A percentile compares a stretch with the other conserved stretches of the same genome.
Evolutionary conservation across 176 grass and related monocot genomes (phyloP).

Genomic region (Eleusine coracana): DNA sequence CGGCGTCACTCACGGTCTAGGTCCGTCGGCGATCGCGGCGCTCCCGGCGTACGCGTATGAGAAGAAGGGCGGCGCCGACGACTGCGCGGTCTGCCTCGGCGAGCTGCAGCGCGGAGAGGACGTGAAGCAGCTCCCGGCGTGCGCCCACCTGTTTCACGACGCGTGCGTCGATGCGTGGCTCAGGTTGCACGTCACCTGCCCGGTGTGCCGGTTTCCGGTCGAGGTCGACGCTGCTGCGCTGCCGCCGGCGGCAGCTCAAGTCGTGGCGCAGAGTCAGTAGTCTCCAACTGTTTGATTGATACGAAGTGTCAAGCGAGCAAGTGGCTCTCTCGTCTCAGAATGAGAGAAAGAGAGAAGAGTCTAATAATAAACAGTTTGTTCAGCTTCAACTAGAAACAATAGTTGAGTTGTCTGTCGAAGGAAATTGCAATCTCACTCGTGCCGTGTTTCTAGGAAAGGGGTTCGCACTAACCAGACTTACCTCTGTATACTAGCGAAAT

Average conservation of each 20-base stretch:
- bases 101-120: neutral
- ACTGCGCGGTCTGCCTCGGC: neutral
- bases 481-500: no score
- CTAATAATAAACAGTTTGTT: no score
- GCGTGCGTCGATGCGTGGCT: conserved; percentile 1
- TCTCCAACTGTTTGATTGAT: no score
- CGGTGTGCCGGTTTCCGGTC: conserved; percentile 48
- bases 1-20: neutral
- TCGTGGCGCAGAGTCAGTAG: neutral
- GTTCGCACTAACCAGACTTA: no score
- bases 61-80: neutral
- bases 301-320: no score
- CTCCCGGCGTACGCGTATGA: conserved; percentile 26
- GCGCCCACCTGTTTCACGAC: neutral
- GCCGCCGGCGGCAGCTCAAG: neutral
- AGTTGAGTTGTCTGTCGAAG: no score
- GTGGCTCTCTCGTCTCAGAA: no score
- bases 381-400: no score
- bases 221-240: neutral
- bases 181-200: conserved; percentile 47
- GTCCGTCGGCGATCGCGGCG: neutral
- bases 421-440: no score
- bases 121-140: neutral
- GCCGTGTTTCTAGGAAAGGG: no score
- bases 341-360: no score